These are phyloP conservation scores for Schizosaccharomyces octosporus DNA, from an alignment of 805 yeast genomes.

Conservation along the genomic window DNA sequence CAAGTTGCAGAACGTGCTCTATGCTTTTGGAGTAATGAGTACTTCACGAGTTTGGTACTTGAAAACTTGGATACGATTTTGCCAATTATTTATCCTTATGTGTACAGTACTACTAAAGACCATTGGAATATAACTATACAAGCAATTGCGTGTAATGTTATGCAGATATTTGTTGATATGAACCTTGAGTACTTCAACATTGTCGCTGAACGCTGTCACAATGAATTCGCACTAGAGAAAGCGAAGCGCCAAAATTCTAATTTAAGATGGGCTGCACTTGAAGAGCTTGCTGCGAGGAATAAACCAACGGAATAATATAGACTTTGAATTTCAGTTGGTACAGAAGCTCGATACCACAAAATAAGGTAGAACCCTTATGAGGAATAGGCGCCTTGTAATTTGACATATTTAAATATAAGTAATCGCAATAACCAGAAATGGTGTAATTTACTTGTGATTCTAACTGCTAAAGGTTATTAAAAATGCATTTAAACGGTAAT, in stretches of 20 bases:
- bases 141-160: conserved; percentile 68
- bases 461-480: too few relatives aligned
- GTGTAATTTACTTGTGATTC: too few relatives aligned
- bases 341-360: too few relatives aligned
- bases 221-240: conserved; percentile 5
- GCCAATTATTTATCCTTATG: conserved; percentile 74
- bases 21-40: conserved; percentile 85
- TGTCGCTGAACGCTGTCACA: conserved; percentile 38
- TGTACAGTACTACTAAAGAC: conserved; percentile 56
- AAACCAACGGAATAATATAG: too few relatives aligned
- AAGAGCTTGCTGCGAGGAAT: too few relatives aligned
- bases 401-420: too few relatives aligned
- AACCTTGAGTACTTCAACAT: conserved; percentile 79
- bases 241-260: conserved; percentile 16
- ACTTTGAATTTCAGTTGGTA: too few relatives aligned
- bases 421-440: too few relatives aligned
- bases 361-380: too few relatives aligned
- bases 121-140: conserved; percentile 92
- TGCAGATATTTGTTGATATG: conserved; percentile 77
- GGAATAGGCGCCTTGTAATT: too few relatives aligned
- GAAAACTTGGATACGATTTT: conserved; percentile 72
- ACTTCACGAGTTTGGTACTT: conserved; percentile 66
- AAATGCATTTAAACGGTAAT: too few relatives aligned
- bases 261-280: too few relatives aligned
- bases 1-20: conserved; percentile 91